Evolutionary conservation across 2,329 filamentous ascomycete genomes (phyloP), one percentile per base, ranked within the genome.

Genomic region (Stachybotrys chlorohalonatus): DNA sequence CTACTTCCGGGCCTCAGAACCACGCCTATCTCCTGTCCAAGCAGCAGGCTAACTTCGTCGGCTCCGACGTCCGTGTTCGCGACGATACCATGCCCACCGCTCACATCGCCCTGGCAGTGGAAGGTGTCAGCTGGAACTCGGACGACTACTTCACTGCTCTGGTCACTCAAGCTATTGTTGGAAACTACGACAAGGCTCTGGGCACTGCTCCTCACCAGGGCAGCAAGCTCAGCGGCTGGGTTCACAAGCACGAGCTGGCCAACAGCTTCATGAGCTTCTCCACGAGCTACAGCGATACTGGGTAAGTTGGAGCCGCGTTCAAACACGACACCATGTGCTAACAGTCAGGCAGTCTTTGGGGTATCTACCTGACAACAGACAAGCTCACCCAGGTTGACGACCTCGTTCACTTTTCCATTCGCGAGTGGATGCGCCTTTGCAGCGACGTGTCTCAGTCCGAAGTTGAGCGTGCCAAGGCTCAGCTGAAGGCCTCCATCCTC

Each of bases 181-280:
- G 94, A 71, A 99, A 99, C 86, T 99, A 95, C 86, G 94, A 99
- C 80, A 94, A 94, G 77, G 89, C 94, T 64, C 93, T 97, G 85
- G 94, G 95, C 70, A 96, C 94, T 75, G 94, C 94, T 57, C 87
- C 92, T 62, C 94, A 96, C 80, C 87, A 96, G 70, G 94, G 95
- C 67, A 96, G 91, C 89, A 96, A 95, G 83, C 90, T 99, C 67
- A 96, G 90, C 80, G 86, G 87, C 62, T 90, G 94, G 68, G 87
- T 99, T 64, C 89, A 95, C 82, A 86, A 95, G 77, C 85, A 97
- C 78, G 87, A 92, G 73, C 84, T 99, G 59, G 94, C 94, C 75
- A 99, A 96, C 81, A 96, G 92, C 84, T 99, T 96, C 83, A 99
- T 99, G 95, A 95, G 90, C 80, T 99, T 99, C 80, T 96, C 92